phyloP scores from a whole-genome alignment of 192 early-diverging fungal species.

The Gryganskiella cystojenkinii region DNA sequence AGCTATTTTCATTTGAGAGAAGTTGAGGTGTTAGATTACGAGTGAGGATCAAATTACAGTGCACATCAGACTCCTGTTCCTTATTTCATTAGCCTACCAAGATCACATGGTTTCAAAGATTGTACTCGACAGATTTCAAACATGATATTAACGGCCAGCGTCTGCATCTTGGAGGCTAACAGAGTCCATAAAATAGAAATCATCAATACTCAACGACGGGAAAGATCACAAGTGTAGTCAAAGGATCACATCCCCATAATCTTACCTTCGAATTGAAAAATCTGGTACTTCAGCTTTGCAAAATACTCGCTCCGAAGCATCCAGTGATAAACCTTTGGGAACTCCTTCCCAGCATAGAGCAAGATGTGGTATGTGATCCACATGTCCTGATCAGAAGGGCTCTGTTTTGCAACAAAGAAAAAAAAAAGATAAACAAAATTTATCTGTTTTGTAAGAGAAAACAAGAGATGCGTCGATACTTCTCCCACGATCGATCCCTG shows the following conservation, averaged over 20 bases:
- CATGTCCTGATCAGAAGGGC: conserved; percentile 46
- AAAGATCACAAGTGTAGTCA: not conserved
- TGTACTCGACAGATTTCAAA: conserved; percentile 71
- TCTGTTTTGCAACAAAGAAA: conserved; percentile 2
- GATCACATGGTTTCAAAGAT: conserved; percentile 59
- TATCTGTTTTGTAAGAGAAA: not conserved
- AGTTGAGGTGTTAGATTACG: not conserved
- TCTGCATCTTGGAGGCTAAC: conserved; percentile 44
- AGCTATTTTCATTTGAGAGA: conserved; percentile 35
- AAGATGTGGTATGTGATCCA: conserved; percentile 57
- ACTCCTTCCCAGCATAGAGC: conserved; percentile 60
- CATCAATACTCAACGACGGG: not conserved
- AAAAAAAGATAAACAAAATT: not conserved
- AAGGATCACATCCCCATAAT: too few species aligned
- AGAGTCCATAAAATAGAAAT: not conserved
- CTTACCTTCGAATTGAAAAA: conserved; percentile 41
- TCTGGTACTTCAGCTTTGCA: conserved; percentile 61
- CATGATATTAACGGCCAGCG: conserved; percentile 61
- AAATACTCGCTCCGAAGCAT: conserved; percentile 55
- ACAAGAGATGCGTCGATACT: too few species aligned
- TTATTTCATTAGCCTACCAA: conserved; percentile 53
- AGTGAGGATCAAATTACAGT: not conserved
- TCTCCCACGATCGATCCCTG: too few species aligned
- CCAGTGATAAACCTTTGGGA: conserved; percentile 53
- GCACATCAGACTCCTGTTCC: not conserved